Conservation (phyloP, 495 filamentous ascomycete species). For the Aspergillus nidulans region DNA sequence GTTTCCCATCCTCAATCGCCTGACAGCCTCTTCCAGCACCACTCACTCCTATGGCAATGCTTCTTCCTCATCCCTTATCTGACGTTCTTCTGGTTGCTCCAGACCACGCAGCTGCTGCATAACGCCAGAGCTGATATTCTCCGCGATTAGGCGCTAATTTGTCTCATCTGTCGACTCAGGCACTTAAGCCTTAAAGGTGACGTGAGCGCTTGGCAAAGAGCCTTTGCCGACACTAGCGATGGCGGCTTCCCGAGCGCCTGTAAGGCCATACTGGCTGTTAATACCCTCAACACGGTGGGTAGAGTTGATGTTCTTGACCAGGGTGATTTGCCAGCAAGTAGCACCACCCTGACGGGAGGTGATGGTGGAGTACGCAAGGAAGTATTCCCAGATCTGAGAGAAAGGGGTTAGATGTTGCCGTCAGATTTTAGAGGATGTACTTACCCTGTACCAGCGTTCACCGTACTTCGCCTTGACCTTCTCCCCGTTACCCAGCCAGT, state of each 20-base stretch:
- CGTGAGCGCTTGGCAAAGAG: conserved; percentile 37
- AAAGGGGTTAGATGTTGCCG: not conserved
- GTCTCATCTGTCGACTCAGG: not conserved
- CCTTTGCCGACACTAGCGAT: conserved; percentile 35
- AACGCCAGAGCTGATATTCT: not conserved
- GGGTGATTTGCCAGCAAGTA: conserved; percentile 91
- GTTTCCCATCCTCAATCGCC: not conserved
- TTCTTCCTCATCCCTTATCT: too few relatives aligned
- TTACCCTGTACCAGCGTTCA: conserved; percentile 90
- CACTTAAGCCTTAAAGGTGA: conserved; percentile 33
- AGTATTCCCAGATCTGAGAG: conserved; percentile 88
- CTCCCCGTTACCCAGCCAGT: conserved; percentile 94
- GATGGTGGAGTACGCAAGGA: conserved; percentile 92
- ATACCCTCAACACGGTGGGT: conserved; percentile 91
- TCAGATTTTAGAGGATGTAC: conserved; percentile 23
- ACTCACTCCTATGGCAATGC: not conserved
- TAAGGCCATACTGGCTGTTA: conserved; percentile 65
- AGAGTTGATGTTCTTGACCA: conserved; percentile 98
- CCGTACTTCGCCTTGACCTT: conserved; percentile 97
- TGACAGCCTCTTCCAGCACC: not conserved
- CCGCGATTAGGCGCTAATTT: too few relatives aligned
- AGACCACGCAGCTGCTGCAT: too few relatives aligned
- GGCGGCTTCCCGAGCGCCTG: conserved; percentile 57
- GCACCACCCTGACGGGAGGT: conserved; percentile 87
- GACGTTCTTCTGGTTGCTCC: too few relatives aligned